A percentile compares a stretch with the other conserved stretches of the same genome.
These are phyloP conservation scores for Pseudogymnoascus sp. DNA, from an alignment of 2,329 filamentous ascomycete genomes.

Conservation along the genomic window DNA sequence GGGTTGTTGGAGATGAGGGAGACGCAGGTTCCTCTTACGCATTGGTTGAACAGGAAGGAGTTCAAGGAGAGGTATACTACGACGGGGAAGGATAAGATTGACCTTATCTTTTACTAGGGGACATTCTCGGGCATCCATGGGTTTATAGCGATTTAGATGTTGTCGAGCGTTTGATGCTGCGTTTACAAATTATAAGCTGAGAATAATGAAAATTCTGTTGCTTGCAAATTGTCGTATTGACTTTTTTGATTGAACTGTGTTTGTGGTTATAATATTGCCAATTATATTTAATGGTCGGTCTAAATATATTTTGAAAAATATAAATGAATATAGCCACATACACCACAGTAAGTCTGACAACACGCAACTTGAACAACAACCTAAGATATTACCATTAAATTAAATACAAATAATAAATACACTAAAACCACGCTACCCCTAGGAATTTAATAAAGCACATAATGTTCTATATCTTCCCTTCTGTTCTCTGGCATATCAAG, in stretches of 20 bases:
- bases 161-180: neutral
- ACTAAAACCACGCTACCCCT: neutral
- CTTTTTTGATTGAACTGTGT: neutral
- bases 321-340: neutral
- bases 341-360: neutral
- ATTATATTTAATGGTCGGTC: neutral
- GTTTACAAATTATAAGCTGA: neutral
- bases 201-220: neutral
- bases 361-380: too few relatives aligned
- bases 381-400: neutral
- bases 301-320: neutral
- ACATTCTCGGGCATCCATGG: neutral
- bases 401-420: neutral
- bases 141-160: neutral
- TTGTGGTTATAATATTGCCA: neutral
- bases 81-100: conserved; percentile 43
- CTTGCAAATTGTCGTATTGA: neutral
- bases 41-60: conserved; percentile 62
- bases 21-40: conserved; percentile 70
- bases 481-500: neutral
- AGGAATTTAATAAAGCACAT: neutral
- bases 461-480: neutral
- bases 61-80: conserved; percentile 61
- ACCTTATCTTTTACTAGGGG: conserved; percentile 38
- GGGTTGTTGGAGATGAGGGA: conserved; percentile 95